Conservation (phyloP, 202 grass and related monocot species). For the Bolboschoenoplectus hybrid region DNA sequence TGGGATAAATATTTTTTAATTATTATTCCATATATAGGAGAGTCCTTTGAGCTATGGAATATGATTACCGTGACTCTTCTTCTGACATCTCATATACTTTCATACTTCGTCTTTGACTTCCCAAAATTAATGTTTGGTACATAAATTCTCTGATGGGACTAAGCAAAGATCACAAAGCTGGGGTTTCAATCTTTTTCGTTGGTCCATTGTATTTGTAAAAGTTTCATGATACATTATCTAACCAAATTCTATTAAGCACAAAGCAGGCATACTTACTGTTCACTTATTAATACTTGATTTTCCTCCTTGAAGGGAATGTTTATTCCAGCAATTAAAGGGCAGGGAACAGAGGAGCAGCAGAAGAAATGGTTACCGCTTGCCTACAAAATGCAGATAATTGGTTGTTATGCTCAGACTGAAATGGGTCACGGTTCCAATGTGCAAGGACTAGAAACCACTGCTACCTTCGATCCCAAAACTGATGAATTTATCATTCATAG, state of each 20-base stretch:
- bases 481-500: conserved; percentile 98
- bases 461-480: conserved; percentile 78
- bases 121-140: not conserved
- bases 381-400: conserved; percentile 92
- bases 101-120: not conserved
- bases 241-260: not conserved
- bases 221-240: not conserved
- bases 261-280: not conserved
- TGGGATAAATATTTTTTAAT: conserved; percentile 2
- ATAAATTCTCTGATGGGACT: not conserved
- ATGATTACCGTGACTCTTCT: not conserved
- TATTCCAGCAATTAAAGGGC: conserved; percentile 97
- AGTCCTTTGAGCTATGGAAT: not conserved
- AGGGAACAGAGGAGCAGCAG: conserved; percentile 92
- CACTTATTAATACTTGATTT: conserved; percentile 1
- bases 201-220: not conserved
- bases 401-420: conserved; percentile 99
- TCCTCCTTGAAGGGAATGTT: conserved; percentile 81
- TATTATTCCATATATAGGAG: conserved; percentile 1
- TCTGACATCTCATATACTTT: not conserved
- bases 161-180: not conserved
- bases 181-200: conserved; percentile 12
- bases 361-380: conserved; percentile 90
- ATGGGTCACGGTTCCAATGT: conserved; percentile 97
- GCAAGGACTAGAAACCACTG: conserved; percentile 98